phyloP scores from a whole-genome alignment of 305 asterid species.

The Solanum hybrid region DNA sequence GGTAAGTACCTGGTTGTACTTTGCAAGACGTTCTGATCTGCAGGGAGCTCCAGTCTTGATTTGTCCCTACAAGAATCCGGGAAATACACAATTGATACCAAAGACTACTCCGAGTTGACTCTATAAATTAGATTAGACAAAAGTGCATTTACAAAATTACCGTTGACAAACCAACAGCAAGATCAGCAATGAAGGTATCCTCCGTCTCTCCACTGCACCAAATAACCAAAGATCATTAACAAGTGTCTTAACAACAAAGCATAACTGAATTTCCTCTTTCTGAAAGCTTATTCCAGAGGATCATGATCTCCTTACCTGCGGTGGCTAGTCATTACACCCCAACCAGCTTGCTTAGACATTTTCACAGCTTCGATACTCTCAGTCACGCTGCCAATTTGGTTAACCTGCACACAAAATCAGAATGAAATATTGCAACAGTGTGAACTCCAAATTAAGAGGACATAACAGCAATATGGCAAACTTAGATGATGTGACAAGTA shows the following conservation, averaged over 20 bases:
- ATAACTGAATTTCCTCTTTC: background rate
- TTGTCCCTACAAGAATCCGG: conserved; percentile 18
- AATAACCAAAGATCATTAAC: background rate
- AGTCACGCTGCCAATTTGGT: conserved; percentile 83
- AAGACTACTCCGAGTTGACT: background rate
- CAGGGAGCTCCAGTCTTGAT: conserved; percentile 79
- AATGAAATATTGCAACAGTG: background rate
- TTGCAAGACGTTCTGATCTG: conserved; percentile 70
- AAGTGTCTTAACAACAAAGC: background rate
- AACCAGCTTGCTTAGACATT: conserved; percentile 80
- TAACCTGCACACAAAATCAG: conserved; percentile 36
- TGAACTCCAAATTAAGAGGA: background rate
- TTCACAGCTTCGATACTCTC: conserved; percentile 78
- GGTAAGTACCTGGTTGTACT: conserved; percentile 64
- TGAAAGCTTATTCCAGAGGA: background rate
- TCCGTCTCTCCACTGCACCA: conserved; percentile 61
- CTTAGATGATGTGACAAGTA: conserved; percentile 5
- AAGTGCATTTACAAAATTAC: conserved; percentile 17
- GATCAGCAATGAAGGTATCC: conserved; percentile 74
- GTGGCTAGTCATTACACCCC: conserved; percentile 92
- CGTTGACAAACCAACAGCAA: conserved; percentile 64
- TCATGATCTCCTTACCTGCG: conserved; percentile 42
- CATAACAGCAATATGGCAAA: background rate
- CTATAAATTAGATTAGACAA: background rate
- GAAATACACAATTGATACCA: background rate